Evolutionary conservation across 2,329 filamentous ascomycete species (phyloP).

Genomic region (Colletotrichum sp.): DNA sequence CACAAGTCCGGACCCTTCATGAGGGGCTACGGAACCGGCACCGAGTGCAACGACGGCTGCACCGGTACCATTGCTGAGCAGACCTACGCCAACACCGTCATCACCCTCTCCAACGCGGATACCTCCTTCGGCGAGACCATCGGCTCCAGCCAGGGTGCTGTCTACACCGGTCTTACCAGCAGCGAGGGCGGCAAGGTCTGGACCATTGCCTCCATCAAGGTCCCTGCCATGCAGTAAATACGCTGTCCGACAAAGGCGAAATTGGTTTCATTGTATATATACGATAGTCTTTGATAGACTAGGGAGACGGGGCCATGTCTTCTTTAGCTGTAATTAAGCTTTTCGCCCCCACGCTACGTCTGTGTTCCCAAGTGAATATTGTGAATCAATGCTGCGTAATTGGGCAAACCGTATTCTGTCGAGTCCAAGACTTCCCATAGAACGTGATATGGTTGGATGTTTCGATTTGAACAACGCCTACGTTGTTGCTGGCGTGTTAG

Average conservation of each 20-base stretch:
- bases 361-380: background rate
- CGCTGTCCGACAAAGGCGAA: background rate
- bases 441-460: background rate
- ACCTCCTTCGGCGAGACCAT: conserved; percentile 32
- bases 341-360: background rate
- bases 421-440: background rate
- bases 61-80: conserved; percentile 41
- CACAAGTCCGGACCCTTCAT: conserved; percentile 39
- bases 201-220: conserved; percentile 37
- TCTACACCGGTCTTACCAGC: conserved; percentile 35
- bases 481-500: background rate
- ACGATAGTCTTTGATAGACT: conserved; percentile 1
- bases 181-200: conserved; percentile 39
- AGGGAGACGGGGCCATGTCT: background rate
- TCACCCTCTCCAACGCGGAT: conserved; percentile 38
- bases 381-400: background rate
- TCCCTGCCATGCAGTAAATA: conserved; percentile 27
- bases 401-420: background rate
- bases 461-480: background rate
- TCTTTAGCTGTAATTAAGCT: background rate
- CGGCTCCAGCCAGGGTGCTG: conserved; percentile 31
- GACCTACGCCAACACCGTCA: conserved; percentile 41
- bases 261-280: background rate
- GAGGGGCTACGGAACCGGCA: conserved; percentile 44
- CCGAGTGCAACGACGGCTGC: conserved; percentile 41